A percentile compares a stretch with the other conserved stretches of the same genome.
phyloP scores from a whole-genome alignment of 140 eudicot genomes.

The Erigeron philadelphicus region DNA sequence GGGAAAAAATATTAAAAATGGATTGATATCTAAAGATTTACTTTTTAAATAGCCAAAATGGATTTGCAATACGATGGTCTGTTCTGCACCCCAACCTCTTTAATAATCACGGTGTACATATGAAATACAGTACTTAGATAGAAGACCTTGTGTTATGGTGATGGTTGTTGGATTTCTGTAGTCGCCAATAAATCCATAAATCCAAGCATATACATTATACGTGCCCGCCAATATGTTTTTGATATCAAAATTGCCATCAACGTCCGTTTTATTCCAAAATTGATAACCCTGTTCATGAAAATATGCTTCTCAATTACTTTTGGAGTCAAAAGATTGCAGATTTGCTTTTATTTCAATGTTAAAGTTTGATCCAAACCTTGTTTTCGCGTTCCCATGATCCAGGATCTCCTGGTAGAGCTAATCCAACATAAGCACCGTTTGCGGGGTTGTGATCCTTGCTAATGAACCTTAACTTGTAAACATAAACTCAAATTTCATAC shows the following conservation, averaged over 20 bases:
- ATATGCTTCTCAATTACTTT: not conserved
- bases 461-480: conserved; percentile 29
- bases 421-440: conserved; percentile 41
- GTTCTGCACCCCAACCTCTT: too few relatives aligned
- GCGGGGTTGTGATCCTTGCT: conserved; percentile 41
- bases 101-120: not conserved
- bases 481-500: not conserved
- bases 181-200: conserved; percentile 61
- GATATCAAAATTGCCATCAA: conserved; percentile 37
- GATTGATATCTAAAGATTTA: not conserved
- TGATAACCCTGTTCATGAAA: conserved; percentile 37
- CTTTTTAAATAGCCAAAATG: not conserved
- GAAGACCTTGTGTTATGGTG: conserved; percentile 26
- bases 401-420: conserved; percentile 42
- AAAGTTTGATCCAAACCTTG: conserved; percentile 36
- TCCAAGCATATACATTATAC: conserved; percentile 49
- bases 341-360: not conserved
- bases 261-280: conserved; percentile 50
- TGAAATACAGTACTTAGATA: not conserved
- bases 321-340: not conserved
- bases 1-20: not conserved
- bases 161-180: conserved; percentile 33
- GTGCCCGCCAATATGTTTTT: conserved; percentile 35
- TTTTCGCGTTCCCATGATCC: conserved; percentile 67
- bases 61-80: too few relatives aligned